Conservation (phyloP, 2,329 filamentous ascomycete species). For the Alternaria consortialis region DNA sequence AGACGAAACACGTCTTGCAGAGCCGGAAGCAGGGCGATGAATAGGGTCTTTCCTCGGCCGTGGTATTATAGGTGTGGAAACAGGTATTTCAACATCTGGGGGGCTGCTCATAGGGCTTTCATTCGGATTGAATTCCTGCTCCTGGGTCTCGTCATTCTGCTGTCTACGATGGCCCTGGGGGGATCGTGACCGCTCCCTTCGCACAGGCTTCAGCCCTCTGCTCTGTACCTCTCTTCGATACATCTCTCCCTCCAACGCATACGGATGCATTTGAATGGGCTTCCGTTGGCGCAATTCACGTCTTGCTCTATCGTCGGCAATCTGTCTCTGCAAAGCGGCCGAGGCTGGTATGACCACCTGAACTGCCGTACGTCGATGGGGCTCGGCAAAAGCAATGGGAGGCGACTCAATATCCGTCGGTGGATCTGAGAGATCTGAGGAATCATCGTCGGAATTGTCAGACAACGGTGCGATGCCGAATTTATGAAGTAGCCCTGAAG, state of each 20-base stretch:
- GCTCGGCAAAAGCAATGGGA: conserved; percentile 16
- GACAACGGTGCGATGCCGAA: conserved; percentile 35
- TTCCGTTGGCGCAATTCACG: conserved; percentile 56
- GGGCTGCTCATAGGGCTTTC: conserved; percentile 32
- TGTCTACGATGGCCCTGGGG: conserved; percentile 28
- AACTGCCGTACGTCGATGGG: conserved; percentile 38
- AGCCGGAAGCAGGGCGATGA: conserved; percentile 8
- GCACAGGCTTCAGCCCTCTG: conserved; percentile 56
- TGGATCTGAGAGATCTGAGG: conserved; percentile 40
- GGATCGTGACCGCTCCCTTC: conserved; percentile 42
- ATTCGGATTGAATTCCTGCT: conserved; percentile 44
- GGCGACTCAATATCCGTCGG: conserved; percentile 34
- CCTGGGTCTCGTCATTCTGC: conserved; percentile 39
- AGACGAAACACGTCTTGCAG: conserved; percentile 16
- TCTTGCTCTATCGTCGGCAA: conserved; percentile 25
- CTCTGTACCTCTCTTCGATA: conserved; percentile 56
- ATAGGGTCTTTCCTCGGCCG: conserved; percentile 15
- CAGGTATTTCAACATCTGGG: conserved; percentile 33
- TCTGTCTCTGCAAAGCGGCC: conserved; percentile 24
- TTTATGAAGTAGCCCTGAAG: conserved; percentile 25
- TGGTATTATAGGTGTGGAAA: conserved; percentile 33
- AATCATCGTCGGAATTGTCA: conserved; percentile 37
- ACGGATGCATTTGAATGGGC: conserved; percentile 60
- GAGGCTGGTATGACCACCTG: conserved; percentile 44
- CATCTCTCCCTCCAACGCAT: conserved; percentile 55